Conservation (phyloP, 345 rosid genomes). For the Lumnitzera racemosa region DNA sequence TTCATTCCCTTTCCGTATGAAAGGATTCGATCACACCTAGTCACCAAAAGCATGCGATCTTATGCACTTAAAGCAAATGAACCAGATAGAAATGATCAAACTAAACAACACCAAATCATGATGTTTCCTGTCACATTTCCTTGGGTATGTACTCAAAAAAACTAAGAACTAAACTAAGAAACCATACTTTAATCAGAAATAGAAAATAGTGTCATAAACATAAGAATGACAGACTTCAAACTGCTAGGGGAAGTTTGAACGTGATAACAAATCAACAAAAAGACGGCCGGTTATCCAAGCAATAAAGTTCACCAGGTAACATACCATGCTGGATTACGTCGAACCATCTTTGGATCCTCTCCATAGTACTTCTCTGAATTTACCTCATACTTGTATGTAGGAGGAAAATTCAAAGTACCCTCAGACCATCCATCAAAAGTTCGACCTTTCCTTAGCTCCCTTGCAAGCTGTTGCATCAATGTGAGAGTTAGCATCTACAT, state of each 20-base stretch:
- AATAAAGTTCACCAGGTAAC: slow-evolving; percentile 3
- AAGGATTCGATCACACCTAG: slow-evolving; percentile 90
- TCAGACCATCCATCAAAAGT: slow-evolving; percentile 92
- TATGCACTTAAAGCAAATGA: not conserved
- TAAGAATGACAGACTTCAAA: too few relatives aligned
- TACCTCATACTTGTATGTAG: slow-evolving; percentile 82
- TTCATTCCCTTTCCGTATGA: slow-evolving; percentile 76
- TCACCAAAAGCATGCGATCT: slow-evolving; percentile 1
- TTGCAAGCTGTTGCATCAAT: slow-evolving; percentile 45
- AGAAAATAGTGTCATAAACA: too few relatives aligned
- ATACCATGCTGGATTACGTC: slow-evolving; percentile 89
- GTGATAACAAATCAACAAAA: too few relatives aligned
- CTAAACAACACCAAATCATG: not conserved
- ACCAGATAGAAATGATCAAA: not conserved
- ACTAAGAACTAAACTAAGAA: too few relatives aligned
- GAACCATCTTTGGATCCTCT: slow-evolving; percentile 65
- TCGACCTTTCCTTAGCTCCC: slow-evolving; percentile 57
- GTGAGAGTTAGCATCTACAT: not conserved
- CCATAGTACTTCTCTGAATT: slow-evolving; percentile 68
- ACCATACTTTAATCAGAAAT: too few relatives aligned
- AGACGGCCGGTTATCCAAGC: too few relatives aligned
- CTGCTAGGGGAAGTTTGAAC: too few relatives aligned
- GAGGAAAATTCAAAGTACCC: slow-evolving; percentile 62
- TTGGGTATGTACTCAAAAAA: not conserved
- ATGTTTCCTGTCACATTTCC: not conserved